Evolutionary conservation across 2,329 filamentous ascomycete species (phyloP).

Genomic region (Cladosporium cucumerinum): DNA sequence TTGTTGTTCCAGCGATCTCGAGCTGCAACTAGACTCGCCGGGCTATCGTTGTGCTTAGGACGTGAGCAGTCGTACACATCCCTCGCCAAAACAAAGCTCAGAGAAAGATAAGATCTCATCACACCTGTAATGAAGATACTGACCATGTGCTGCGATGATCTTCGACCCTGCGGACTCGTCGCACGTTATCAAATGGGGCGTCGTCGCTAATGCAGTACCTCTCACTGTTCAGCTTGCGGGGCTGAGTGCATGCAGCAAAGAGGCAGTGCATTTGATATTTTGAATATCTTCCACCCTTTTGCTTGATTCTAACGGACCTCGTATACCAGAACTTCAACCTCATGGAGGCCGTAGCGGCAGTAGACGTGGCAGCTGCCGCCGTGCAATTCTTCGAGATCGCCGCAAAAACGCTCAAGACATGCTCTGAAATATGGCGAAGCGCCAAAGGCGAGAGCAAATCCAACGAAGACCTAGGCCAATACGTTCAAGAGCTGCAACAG

Average conservation of each 20-base stretch:
- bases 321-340: background rate
- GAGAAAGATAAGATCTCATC: background rate
- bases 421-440: slow-evolving; percentile 6
- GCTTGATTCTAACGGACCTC: background rate
- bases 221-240: background rate
- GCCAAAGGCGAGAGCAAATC: background rate
- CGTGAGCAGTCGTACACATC: background rate
- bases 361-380: background rate
- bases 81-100: background rate
- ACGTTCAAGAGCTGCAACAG: background rate
- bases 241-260: background rate
- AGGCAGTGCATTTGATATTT: background rate
- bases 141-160: background rate
- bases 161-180: background rate
- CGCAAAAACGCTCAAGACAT: background rate
- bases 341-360: background rate
- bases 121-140: background rate
- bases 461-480: background rate
- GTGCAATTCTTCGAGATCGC: slow-evolving; percentile 2
- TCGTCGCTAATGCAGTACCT: background rate
- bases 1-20: background rate
- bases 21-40: background rate
- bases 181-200: background rate
- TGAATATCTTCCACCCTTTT: background rate
- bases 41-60: background rate